Percentiles rank a stretch among this genome's conserved stretches.
Evolutionary conservation across 2,329 filamentous ascomycete species (phyloP).

Genomic region (Aureobasidium sp.): DNA sequence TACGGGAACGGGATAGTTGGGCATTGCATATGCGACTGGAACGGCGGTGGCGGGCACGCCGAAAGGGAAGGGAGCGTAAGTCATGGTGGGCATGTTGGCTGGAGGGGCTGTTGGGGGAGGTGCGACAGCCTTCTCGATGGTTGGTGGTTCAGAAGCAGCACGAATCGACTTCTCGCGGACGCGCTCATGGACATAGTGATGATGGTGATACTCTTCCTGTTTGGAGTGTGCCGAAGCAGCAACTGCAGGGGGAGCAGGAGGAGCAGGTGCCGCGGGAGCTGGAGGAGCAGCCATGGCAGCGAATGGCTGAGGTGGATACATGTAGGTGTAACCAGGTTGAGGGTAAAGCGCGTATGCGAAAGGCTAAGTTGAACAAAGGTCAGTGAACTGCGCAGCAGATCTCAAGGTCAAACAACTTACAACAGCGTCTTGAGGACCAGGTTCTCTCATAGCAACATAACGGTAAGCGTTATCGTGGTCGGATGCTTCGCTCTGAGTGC

Average conservation of each 20-base stretch:
- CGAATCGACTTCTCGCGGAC: neutral
- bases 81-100: neutral
- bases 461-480: constrained; percentile 7
- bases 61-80: neutral
- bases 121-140: neutral
- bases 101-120: neutral
- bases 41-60: neutral
- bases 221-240: neutral
- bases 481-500: neutral
- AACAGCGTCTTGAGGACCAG: constrained; percentile 8
- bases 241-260: neutral
- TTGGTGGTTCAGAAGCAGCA: neutral
- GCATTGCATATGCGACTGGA: constrained; percentile 8
- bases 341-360: constrained; percentile 3
- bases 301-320: neutral
- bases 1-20: constrained; percentile 2
- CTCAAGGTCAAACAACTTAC: neutral
- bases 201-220: neutral
- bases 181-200: neutral
- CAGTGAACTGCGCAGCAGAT: neutral
- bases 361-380: neutral
- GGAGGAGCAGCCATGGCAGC: neutral
- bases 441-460: constrained; percentile 13
- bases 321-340: constrained; percentile 6
- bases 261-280: neutral